Evolutionary conservation across 495 filamentous ascomycete species (phyloP).

Genomic region (Tetracladium setigerum): DNA sequence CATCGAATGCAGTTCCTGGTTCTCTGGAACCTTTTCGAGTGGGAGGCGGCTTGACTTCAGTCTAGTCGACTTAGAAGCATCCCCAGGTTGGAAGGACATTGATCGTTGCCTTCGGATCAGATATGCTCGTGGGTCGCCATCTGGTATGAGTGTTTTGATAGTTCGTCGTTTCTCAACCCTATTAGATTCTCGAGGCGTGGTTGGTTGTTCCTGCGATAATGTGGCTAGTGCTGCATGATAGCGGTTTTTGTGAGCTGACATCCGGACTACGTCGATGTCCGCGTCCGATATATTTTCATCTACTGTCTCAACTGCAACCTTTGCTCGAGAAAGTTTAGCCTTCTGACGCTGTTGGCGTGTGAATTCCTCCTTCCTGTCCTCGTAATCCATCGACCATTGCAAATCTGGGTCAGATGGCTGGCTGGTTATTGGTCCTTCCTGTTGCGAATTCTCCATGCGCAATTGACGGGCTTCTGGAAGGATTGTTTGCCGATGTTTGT

Average conservation of each 20-base stretch:
- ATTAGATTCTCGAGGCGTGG: neutral
- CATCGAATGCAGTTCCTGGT: conserved; percentile 22
- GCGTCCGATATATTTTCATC: neutral
- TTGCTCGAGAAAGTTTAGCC: conserved; percentile 5
- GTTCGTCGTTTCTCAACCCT: neutral
- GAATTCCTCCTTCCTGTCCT: conserved; percentile 25
- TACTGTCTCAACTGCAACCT: neutral
- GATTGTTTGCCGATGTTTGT: conserved; percentile 10
- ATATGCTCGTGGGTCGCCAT: conserved; percentile 31
- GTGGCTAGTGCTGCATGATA: conserved; percentile 28
- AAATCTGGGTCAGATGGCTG: conserved; percentile 20
- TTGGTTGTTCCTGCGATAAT: conserved; percentile 8
- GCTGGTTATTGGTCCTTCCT: too few species aligned
- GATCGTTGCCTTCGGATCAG: conserved; percentile 33
- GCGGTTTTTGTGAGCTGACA: conserved; percentile 29
- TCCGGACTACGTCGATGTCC: neutral
- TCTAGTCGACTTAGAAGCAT: conserved; percentile 23
- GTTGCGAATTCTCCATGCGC: neutral
- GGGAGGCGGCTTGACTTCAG: conserved; percentile 37
- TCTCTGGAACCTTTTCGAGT: conserved; percentile 30
- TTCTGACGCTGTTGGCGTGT: conserved; percentile 19
- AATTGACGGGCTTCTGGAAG: neutral
- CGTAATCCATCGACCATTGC: conserved; percentile 28
- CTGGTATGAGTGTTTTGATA: conserved; percentile 22
- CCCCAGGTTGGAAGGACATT: conserved; percentile 7